These are phyloP conservation scores for Arthroderma uncinatum DNA, from an alignment of 2,329 filamentous ascomycete species.

Conservation along the genomic window DNA sequence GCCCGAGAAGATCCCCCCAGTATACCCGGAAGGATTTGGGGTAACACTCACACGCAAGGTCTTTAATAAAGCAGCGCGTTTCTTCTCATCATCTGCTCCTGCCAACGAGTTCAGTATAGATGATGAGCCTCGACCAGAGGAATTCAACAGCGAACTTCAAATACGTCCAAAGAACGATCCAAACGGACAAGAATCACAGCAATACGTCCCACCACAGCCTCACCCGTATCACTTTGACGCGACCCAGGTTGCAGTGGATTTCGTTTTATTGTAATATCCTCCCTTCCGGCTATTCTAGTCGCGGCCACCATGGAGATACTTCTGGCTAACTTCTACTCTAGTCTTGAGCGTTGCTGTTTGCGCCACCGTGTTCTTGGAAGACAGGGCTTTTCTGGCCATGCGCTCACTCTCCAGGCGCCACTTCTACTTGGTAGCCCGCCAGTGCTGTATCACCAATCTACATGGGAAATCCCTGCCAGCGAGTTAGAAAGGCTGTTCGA, in stretches of 20 bases:
- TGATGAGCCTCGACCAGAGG: not conserved
- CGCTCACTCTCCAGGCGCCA: conserved; percentile 21
- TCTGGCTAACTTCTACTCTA: conserved; percentile 1
- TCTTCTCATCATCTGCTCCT: not conserved
- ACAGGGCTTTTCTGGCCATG: conserved; percentile 19
- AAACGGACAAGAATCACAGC: not conserved
- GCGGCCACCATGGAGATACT: not conserved
- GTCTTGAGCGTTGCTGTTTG: conserved; percentile 23
- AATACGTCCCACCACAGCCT: not conserved
- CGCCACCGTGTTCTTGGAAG: conserved; percentile 14
- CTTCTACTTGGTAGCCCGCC: conserved; percentile 19
- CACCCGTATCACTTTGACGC: conserved; percentile 22
- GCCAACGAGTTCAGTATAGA: not conserved
- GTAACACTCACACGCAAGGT: not conserved
- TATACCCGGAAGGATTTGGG: conserved; percentile 12
- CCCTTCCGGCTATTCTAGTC: not conserved
- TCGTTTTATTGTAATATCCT: conserved; percentile 20
- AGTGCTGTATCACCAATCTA: conserved; percentile 11
- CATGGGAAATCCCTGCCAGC: conserved; percentile 21
- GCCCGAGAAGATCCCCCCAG: not conserved
- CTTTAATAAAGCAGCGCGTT: not conserved
- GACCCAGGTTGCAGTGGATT: conserved; percentile 23
- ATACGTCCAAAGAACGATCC: not conserved
- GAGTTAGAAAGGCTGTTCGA: conserved; percentile 22
- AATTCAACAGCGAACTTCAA: not conserved